Conservation (phyloP, 2,329 filamentous ascomycete species). For the Biscogniauxia marginata region DNA sequence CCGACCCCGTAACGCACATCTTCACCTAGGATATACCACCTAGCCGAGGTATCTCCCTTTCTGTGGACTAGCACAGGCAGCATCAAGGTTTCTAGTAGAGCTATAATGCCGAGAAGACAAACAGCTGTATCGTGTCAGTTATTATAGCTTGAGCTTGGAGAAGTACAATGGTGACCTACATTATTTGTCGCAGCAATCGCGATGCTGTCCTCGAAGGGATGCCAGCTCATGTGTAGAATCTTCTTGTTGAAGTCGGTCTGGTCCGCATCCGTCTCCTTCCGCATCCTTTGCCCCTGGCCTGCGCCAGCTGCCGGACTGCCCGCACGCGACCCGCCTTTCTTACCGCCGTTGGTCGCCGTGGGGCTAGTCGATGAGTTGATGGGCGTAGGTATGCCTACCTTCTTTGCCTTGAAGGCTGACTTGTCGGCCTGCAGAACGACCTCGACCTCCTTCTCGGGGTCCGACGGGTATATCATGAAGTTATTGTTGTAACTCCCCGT, state of each 20-base stretch:
- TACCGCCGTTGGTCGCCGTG: conserved; percentile 67
- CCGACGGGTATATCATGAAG: conserved; percentile 99
- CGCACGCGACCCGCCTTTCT: conserved; percentile 86
- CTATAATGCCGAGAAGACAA: conserved; percentile 76
- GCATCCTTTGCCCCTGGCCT: conserved; percentile 88
- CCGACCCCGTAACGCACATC: conserved; percentile 13
- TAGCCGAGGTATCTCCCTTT: conserved; percentile 12
- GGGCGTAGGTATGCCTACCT: conserved; percentile 94
- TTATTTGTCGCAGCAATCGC: conserved; percentile 99
- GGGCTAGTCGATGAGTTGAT: conserved; percentile 83
- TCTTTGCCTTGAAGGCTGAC: conserved; percentile 99
- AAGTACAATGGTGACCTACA: conserved; percentile 57
- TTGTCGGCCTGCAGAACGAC: conserved; percentile 98
- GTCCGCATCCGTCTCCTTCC: conserved; percentile 97
- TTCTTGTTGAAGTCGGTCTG: conserved; percentile 99
- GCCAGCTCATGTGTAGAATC: conserved; percentile 99
- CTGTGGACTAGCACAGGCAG: conserved; percentile 5
- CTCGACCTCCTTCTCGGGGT: conserved; percentile 93
- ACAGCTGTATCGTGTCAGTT: conserved; percentile 53
- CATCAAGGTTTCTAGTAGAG: neutral
- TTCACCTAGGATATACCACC: conserved; percentile 6
- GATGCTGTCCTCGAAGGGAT: conserved; percentile 99
- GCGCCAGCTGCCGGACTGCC: conserved; percentile 77
- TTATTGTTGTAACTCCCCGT: conserved; percentile 99
- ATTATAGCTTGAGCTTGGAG: neutral